These are phyloP conservation scores for Scleroderma bovista DNA, from an alignment of 768 basidiomycete species.

Conservation along the genomic window DNA sequence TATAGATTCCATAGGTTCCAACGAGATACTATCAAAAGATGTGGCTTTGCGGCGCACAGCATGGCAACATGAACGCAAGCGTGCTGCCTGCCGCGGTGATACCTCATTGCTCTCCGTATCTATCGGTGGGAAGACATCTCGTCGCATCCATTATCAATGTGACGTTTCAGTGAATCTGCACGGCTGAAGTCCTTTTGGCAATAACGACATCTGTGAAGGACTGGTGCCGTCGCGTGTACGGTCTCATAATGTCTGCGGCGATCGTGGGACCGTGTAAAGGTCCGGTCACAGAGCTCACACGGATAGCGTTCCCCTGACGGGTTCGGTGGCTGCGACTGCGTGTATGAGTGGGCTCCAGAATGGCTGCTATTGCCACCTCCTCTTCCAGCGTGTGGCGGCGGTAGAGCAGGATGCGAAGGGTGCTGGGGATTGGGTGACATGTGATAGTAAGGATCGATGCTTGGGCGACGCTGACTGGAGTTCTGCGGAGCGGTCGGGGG, in stretches of 20 bases:
- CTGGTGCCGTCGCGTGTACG: constrained; percentile 59
- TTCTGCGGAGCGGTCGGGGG: constrained; percentile 21
- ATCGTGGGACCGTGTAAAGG: constrained; percentile 77
- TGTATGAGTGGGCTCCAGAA: constrained; percentile 5
- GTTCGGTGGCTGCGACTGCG: constrained; percentile 5
- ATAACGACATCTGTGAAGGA: constrained; percentile 63
- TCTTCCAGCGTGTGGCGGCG: constrained; percentile 15
- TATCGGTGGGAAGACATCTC: constrained; percentile 43
- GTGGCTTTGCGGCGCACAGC: background rate
- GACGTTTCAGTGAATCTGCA: constrained; percentile 74
- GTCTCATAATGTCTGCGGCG: constrained; percentile 78
- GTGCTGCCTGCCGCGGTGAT: background rate
- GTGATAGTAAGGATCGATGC: constrained; percentile 35
- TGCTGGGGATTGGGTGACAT: constrained; percentile 36
- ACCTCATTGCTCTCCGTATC: constrained; percentile 5
- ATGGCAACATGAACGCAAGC: background rate
- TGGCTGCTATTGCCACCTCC: background rate
- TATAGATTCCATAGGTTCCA: background rate
- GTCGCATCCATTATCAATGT: constrained; percentile 77
- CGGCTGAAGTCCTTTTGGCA: constrained; percentile 79
- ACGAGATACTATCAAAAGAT: background rate
- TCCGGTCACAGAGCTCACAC: constrained; percentile 72
- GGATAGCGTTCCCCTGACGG: constrained; percentile 53
- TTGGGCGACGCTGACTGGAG: constrained; percentile 15
- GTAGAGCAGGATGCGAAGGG: constrained; percentile 10